Base-by-base conservation (phyloP, 441 rosid species). In the Corymbia citriodora region DNA sequence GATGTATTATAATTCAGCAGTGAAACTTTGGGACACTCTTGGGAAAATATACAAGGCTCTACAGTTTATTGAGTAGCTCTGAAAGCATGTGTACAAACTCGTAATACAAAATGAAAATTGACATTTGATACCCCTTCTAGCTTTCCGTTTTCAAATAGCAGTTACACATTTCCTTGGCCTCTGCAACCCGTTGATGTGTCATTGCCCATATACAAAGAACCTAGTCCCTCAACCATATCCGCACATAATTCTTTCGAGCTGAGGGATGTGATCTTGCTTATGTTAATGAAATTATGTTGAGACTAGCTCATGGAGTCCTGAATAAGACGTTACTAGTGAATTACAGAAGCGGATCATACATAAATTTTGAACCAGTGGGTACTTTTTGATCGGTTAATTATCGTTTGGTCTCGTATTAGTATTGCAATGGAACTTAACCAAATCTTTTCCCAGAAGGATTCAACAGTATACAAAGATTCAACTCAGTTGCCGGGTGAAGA, bases 281-380 rank as follows among this genome's bases (percentile, higher is more conserved):
- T 89, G 79, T 36, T 89, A 63, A 86, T 86, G 83, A 89, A 89
- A 86, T 52, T 89, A 87, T 90, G 52, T 79, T 21, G 52, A 45
- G 6, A 79, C 52, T 23, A 12, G 52, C n/a, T 23, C 85, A 45
- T 45, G n/a, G 52, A 23, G 52, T 79, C 52, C 85, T 23, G 10
- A 36, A 79, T 52, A 21, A 7, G 52, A 40, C 48, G 52, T 79
- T 79, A 45, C 52, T 23, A 21, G n/a, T 12, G 52, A 79, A 45
- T 27, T 23, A 8, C 12, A 52, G 85, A 79, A 40, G 52, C 52
- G 45, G 52, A 45, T 40, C 85, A 40, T 21, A 68, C 31, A 19
- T 31, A 68, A 68, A 68, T 36, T 36, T 72, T 31, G 49, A 33
- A 72, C 19, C 50, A 4, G 23, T 79, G 17, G 52, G 23, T 23